Base-by-base conservation (phyloP, 2,329 filamentous ascomycete species). In the Alternaria brassicicola region DNA sequence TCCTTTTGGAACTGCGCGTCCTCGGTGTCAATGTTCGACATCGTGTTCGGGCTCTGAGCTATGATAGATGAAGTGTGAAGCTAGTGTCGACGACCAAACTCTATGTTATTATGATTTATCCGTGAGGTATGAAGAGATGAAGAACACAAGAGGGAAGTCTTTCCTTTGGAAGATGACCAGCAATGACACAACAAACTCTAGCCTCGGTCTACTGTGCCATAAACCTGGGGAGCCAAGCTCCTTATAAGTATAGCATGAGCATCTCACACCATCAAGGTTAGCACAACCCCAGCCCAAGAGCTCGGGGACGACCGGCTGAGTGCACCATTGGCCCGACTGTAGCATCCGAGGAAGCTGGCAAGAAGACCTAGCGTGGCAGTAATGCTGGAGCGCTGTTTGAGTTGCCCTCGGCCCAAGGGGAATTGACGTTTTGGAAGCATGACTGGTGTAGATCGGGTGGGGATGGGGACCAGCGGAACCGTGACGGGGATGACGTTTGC, bases 1-100 rank as follows among this genome's bases (percentile, higher is more conserved):
- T 99, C 95, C 67, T 89, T 85, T 72, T 87, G 84, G 81, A 90
- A 97, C 72, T 88, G 81, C 71, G 90, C 78, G 78, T 93, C 89
- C 73, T 93, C 89, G 23, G 89, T 85, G 57, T 90, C 86, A 39
- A 73, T 68, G 59, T 73, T 69, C 30, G 74, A 67, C 74, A 76
- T 76, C 36, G 54, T 68, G 57, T 43, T 26, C 13, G 2, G 21
- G 12, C 19, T 57, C 26, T 48, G 35, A 26, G 21, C n/a, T 52
- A 10, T 17, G 23, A 47, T 35, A 12, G 15, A 12, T 35, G 42
- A 48, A 21, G 19, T 57, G n/a, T 53, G 19, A 55, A 30, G n/a
- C 3, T 5, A 12, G 26, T 26, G 15, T n/a, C 13, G 26, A 17
- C 19, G 26, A 21, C 8, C 36, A 19, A n/a, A 17, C 7, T 23